Conservation (phyloP, 192 early-diverging fungal species). For the Coemansia nantahalensis region DNA sequence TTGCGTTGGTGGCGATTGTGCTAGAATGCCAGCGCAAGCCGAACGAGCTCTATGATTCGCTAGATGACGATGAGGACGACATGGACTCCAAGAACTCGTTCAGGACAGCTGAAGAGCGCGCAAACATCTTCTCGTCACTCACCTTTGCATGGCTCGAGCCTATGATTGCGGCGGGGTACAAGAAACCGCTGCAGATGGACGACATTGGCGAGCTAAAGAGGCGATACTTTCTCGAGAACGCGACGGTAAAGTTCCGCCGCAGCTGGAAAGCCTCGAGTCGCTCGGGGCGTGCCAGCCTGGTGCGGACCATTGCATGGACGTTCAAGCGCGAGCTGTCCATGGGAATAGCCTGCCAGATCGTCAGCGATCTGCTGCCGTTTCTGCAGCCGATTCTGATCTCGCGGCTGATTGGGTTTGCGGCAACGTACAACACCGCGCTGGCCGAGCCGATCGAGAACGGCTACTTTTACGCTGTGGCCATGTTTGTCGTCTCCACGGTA, state of each 20-base stretch:
- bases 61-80: constrained; percentile 19
- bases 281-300: constrained; percentile 63
- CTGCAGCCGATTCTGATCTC: no score
- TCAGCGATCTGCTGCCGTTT: no score
- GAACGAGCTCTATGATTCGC: constrained; percentile 22
- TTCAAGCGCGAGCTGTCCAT: constrained; percentile 69
- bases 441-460: constrained; percentile 16
- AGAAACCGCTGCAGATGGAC: constrained; percentile 73
- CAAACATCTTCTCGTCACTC: constrained; percentile 79
- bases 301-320: constrained; percentile 59
- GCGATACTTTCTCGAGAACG: constrained; percentile 61
- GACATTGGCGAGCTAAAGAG: constrained; percentile 73
- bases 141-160: constrained; percentile 91
- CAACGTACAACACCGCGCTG: constrained; percentile 2
- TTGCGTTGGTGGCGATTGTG: constrained; percentile 26
- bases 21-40: constrained; percentile 40
- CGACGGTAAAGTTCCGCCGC: constrained; percentile 69
- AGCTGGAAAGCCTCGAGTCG: constrained; percentile 70
- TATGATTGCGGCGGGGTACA: constrained; percentile 74
- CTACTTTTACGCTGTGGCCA: constrained; percentile 18
- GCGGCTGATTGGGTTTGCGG: constrained; percentile 11
- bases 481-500: constrained; percentile 5
- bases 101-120: constrained; percentile 67
- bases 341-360: constrained; percentile 70
- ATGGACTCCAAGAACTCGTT: neutral